Evolutionary conservation across 768 basidiomycete genomes (phyloP), one percentile per base, ranked within the genome.

Genomic region (Lactarius vividus): DNA sequence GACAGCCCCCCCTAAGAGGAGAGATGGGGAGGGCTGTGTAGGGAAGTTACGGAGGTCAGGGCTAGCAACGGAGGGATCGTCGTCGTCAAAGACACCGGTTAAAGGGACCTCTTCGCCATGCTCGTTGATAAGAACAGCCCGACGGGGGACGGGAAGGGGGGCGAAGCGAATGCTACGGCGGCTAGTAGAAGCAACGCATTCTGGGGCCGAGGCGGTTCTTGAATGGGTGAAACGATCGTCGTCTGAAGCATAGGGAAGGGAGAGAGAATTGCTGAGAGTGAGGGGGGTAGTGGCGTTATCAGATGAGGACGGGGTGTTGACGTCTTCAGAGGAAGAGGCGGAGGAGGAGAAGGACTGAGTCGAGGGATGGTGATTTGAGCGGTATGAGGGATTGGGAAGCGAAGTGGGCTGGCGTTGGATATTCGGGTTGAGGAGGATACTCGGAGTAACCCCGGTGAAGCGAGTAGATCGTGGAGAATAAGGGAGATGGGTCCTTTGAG

Each of bases 101-200:
- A 80, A 73, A 29, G 77, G 77, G n/a, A 77, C 67, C 69, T 81
- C 79, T 59, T 76, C 75, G 69, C 78, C 80, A 72, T 80, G 76
- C 67, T 80, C 80, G 29, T 74, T 75, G 65, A 79, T 73, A 69
- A 78, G 69, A 66, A 81, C 78, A 59, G 83, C 81, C 59, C 84
- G 81, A 28, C 84, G 80, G 1, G 91, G 89, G 70, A 91, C 88
- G 1, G 94, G 94, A 20, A 95, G 83, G 1, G 94, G 94, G 0
- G 94, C 93, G 68, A 95, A 95, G 66, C 90, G 85, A 65, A 95
- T 94, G 56, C 78, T 76, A 37, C 75, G 74, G 46, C 57, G 59
- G 10, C 71, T 68, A 52, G 23, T 52, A 5, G 63, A 58, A 40
- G 46, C 28, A 44, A 35, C 13, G 28, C 18, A 60, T 26, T 65